phyloP scores from a whole-genome alignment of 2,329 filamentous ascomycete genomes.

The Colletotrichum abscissum region DNA sequence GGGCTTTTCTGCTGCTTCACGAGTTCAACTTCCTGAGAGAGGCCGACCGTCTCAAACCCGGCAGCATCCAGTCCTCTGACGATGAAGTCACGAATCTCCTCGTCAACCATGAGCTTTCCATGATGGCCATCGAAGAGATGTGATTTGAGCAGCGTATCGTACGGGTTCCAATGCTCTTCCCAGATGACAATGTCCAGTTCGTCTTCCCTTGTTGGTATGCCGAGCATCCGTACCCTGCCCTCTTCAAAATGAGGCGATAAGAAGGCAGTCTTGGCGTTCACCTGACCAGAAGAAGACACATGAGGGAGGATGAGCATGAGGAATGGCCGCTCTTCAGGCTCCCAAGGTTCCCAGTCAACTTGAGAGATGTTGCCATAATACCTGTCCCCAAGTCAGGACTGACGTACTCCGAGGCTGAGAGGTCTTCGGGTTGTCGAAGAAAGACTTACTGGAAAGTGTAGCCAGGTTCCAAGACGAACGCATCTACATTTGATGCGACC shows the following conservation, averaged over 20 bases:
- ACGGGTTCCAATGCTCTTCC: conserved; percentile 75
- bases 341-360: conserved; percentile 72
- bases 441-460: conserved; percentile 68
- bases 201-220: conserved; percentile 63
- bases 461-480: conserved; percentile 72
- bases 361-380: conserved; percentile 73
- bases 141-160: conserved; percentile 61
- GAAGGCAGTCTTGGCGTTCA: conserved; percentile 67
- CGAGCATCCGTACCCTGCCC: conserved; percentile 66
- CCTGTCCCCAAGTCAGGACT: conserved; percentile 34
- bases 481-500: conserved; percentile 61
- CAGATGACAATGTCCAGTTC: conserved; percentile 67
- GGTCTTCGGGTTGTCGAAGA: rapidly evolving
- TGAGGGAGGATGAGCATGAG: conserved; percentile 69
- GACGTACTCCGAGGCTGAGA: not conserved
- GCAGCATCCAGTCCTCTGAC: conserved; percentile 63
- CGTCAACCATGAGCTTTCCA: conserved; percentile 69
- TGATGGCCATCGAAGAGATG: conserved; percentile 47
- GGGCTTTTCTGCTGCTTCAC: conserved; percentile 69
- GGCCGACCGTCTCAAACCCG: conserved; percentile 67
- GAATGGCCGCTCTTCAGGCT: conserved; percentile 73
- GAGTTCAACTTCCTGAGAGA: conserved; percentile 64
- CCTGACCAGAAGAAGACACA: conserved; percentile 47
- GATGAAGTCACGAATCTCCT: conserved; percentile 74
- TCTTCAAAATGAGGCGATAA: conserved; percentile 71